These are phyloP conservation scores for Thermochaetoides thermophila DNA, from an alignment of 495 filamentous ascomycete genomes.

Conservation along the genomic window DNA sequence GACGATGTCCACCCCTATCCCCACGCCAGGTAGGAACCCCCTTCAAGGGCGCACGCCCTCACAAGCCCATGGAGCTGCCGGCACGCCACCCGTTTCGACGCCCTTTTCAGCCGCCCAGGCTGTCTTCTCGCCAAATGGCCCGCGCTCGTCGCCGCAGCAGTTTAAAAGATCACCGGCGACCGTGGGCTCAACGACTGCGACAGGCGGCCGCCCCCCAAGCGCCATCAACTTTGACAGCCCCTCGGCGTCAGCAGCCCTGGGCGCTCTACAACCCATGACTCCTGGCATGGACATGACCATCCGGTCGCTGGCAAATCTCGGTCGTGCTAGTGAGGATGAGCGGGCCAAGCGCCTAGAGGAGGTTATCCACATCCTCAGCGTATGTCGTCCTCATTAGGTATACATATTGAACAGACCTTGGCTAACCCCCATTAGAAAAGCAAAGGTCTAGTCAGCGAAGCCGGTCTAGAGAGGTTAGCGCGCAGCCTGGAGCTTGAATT, in stretches of 20 bases:
- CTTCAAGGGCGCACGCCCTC: slow-evolving; percentile 35
- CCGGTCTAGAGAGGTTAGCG: slow-evolving; percentile 65
- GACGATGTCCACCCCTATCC: slow-evolving; percentile 37
- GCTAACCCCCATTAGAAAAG: too few species aligned
- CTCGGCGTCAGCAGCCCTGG: slow-evolving; percentile 34
- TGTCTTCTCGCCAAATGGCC: slow-evolving; percentile 36
- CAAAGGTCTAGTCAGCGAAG: slow-evolving; percentile 54
- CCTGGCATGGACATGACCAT: slow-evolving; percentile 27
- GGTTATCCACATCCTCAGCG: slow-evolving; percentile 29
- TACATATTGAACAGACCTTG: too few species aligned
- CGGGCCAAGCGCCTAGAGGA: slow-evolving; percentile 36
- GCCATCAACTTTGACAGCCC: slow-evolving; percentile 40
- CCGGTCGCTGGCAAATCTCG: slow-evolving; percentile 19
- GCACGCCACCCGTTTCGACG: slow-evolving; percentile 40
- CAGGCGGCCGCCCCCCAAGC: slow-evolving; percentile 22
- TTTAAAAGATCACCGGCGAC: slow-evolving; percentile 39
- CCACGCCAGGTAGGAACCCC: too few species aligned
- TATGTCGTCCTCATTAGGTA: slow-evolving; percentile 9
- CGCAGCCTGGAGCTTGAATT: slow-evolving; percentile 56
- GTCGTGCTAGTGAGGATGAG: slow-evolving; percentile 42
- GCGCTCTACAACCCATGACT: slow-evolving; percentile 25
- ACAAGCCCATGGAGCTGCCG: slow-evolving; percentile 29
- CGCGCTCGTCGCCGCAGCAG: slow-evolving; percentile 38
- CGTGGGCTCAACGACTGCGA: slow-evolving; percentile 17
- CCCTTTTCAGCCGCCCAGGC: slow-evolving; percentile 37